Conservation (phyloP, 495 filamentous ascomycete genomes). For the Aspergillus taichungensis region DNA sequence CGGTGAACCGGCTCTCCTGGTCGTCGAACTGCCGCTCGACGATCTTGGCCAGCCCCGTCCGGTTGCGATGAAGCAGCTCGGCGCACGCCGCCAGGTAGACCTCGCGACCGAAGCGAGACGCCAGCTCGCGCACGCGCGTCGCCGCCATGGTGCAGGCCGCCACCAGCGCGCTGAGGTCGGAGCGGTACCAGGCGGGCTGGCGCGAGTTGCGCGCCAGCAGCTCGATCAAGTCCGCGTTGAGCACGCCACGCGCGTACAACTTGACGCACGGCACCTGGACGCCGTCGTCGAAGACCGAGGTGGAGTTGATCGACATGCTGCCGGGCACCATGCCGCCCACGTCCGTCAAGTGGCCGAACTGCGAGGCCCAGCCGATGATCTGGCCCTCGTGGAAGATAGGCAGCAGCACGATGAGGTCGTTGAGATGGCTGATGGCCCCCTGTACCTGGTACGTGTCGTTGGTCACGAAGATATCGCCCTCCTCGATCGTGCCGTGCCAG, state of each 20-base stretch:
- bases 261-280: slow-evolving; percentile 45
- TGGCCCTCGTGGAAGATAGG: slow-evolving; percentile 36
- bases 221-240: slow-evolving; percentile 35
- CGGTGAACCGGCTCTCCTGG: slow-evolving; percentile 34
- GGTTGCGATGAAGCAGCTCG: slow-evolving; percentile 36
- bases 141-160: slow-evolving; percentile 39
- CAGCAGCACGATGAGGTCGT: slow-evolving; percentile 39
- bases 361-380: slow-evolving; percentile 40
- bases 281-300: slow-evolving; percentile 43
- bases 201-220: slow-evolving; percentile 41
- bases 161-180: slow-evolving; percentile 39
- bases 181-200: slow-evolving; percentile 42
- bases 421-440: slow-evolving; percentile 41
- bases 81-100: slow-evolving; percentile 36
- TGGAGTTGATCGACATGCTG: slow-evolving; percentile 44
- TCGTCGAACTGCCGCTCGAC: slow-evolving; percentile 37
- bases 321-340: slow-evolving; percentile 43
- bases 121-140: slow-evolving; percentile 34
- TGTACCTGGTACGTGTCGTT: slow-evolving; percentile 43
- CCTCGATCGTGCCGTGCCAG: slow-evolving; percentile 37
- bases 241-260: slow-evolving; percentile 32
- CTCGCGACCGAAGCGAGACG: slow-evolving; percentile 33
- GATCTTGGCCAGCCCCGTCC: slow-evolving; percentile 33
- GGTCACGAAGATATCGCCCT: slow-evolving; percentile 43
- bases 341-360: slow-evolving; percentile 44